Evolutionary conservation across 1,284 basidiomycete genomes (phyloP).

Genomic region (Trichosporon faecale): DNA sequence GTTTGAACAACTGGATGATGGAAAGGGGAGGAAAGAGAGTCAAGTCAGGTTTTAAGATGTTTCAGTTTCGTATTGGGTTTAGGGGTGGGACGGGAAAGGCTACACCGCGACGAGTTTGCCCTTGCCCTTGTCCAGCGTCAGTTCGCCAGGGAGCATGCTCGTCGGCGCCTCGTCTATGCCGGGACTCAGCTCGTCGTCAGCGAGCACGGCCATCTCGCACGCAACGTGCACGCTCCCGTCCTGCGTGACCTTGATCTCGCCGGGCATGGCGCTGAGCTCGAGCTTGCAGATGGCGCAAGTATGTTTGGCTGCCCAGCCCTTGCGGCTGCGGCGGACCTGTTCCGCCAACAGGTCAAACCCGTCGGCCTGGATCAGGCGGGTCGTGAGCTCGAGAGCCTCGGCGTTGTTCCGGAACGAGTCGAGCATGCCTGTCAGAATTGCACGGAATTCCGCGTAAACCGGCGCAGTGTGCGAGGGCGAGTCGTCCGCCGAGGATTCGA

Average conservation of each 20-base stretch:
- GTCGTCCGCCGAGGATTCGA: conserved; percentile 55
- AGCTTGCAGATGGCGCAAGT: neutral
- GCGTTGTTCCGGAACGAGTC: conserved; percentile 88
- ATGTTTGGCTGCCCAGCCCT: neutral
- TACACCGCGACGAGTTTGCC: neutral
- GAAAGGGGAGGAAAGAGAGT: neutral
- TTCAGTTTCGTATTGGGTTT: no score
- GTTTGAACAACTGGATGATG: neutral
- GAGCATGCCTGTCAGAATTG: conserved; percentile 87
- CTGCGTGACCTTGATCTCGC: conserved; percentile 2
- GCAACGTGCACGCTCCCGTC: conserved; percentile 8
- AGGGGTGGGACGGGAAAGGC: no score
- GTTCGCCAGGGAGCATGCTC: neutral
- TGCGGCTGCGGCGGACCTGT: conserved; percentile 38
- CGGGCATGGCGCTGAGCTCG: neutral
- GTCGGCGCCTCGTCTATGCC: conserved; percentile 4
- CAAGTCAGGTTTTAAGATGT: neutral
- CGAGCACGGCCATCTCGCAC: conserved; percentile 6
- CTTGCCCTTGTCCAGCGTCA: neutral
- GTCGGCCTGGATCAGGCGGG: conserved; percentile 77
- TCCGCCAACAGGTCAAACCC: conserved; percentile 68
- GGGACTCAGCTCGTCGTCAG: conserved; percentile 4
- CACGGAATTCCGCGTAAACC: conserved; percentile 85
- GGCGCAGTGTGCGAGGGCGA: conserved; percentile 13
- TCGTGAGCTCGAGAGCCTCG: conserved; percentile 85